A percentile compares a stretch with the other conserved stretches of the same genome.
These are phyloP conservation scores for Durotheca rogersii DNA, from an alignment of 495 filamentous ascomycete species.

Conservation along the genomic window DNA sequence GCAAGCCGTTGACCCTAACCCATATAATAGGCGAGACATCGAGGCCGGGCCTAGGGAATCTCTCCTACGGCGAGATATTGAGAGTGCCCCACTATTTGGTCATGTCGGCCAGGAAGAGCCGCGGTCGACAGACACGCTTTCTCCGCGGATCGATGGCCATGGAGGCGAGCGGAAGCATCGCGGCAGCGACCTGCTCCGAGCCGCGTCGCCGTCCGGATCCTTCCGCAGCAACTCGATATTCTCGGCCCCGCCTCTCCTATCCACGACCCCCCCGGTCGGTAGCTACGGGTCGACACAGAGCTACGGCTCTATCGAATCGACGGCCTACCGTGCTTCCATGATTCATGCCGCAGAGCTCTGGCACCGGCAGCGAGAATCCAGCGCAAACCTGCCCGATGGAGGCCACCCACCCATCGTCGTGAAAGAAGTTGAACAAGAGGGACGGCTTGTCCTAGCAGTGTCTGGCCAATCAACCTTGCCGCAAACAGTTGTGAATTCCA, in stretches of 20 bases:
- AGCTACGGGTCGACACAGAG: slow-evolving; percentile 65
- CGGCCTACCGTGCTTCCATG: slow-evolving; percentile 67
- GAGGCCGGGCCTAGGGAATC: slow-evolving; percentile 42
- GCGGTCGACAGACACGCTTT: slow-evolving; percentile 25
- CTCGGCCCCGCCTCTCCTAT: slow-evolving; percentile 61
- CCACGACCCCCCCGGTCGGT: slow-evolving; percentile 61
- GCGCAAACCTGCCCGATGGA: slow-evolving; percentile 51
- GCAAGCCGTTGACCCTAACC: slow-evolving; percentile 20
- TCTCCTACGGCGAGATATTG: slow-evolving; percentile 44
- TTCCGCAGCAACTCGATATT: slow-evolving; percentile 53
- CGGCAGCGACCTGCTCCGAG: slow-evolving; percentile 38
- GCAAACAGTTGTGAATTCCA: slow-evolving; percentile 95
- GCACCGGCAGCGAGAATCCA: slow-evolving; percentile 64
- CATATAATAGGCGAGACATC: slow-evolving; percentile 37
- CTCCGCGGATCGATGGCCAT: slow-evolving; percentile 36
- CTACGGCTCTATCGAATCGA: slow-evolving; percentile 70
- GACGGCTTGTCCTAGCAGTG: slow-evolving; percentile 76
- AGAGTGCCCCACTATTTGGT: slow-evolving; percentile 30
- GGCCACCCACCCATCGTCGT: slow-evolving; percentile 79
- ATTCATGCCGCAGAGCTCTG: slow-evolving; percentile 70
- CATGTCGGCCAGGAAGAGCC: slow-evolving; percentile 25
- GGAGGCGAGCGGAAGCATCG: slow-evolving; percentile 46
- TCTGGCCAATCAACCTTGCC: slow-evolving; percentile 91
- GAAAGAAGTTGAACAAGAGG: slow-evolving; percentile 86
- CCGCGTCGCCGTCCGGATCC: slow-evolving; percentile 34